phyloP scores from a whole-genome alignment of 1,139 yeast species.

The Pichia sp. region DNA sequence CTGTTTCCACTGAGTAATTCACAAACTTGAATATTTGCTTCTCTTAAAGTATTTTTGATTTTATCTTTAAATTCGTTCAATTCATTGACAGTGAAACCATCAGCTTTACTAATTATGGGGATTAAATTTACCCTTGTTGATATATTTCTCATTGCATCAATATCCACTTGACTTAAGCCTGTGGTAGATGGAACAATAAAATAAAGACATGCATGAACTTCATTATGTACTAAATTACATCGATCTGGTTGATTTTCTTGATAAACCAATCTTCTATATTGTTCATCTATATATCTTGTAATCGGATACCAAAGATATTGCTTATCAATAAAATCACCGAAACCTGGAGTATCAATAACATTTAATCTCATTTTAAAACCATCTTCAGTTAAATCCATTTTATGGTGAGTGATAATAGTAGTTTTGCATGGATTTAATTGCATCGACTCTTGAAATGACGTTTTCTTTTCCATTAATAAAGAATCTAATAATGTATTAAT shows the following conservation, averaged over 20 bases:
- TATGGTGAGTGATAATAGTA: slow-evolving; percentile 34
- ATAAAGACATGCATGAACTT: slow-evolving; percentile 75
- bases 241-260: slow-evolving; percentile 74
- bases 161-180: slow-evolving; percentile 53
- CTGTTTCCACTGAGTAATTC: slow-evolving; percentile 41
- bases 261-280: slow-evolving; percentile 49
- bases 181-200: slow-evolving; percentile 55
- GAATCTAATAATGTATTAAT: slow-evolving; percentile 38
- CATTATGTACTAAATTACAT: slow-evolving; percentile 39
- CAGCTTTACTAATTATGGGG: slow-evolving; percentile 74
- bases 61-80: slow-evolving; percentile 37
- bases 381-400: slow-evolving; percentile 55
- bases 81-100: slow-evolving; percentile 47
- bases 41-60: slow-evolving; percentile 39
- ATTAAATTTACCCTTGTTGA: slow-evolving; percentile 61
- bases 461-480: slow-evolving; percentile 10
- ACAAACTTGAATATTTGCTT: slow-evolving; percentile 51
- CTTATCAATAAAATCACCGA: slow-evolving; percentile 87
- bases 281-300: slow-evolving; percentile 78
- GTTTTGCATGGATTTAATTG: slow-evolving; percentile 28
- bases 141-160: slow-evolving; percentile 61
- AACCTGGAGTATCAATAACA: slow-evolving; percentile 89
- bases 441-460: background rate
- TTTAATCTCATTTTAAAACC: slow-evolving; percentile 79
- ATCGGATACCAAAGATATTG: slow-evolving; percentile 90